Evolutionary conservation across 345 rosid species (phyloP).

Genomic region (Gossypium turneri): DNA sequence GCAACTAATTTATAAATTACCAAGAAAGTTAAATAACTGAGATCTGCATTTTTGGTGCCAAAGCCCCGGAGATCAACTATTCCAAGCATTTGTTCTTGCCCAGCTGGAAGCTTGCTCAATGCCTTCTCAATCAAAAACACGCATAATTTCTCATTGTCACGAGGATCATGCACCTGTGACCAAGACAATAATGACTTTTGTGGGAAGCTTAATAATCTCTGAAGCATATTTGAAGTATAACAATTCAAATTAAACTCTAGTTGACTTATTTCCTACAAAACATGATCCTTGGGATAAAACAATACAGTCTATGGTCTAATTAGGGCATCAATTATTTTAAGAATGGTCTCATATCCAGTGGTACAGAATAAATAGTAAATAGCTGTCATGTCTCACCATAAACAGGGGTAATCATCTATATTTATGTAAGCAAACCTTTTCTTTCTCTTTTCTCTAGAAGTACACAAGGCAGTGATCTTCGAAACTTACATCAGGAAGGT

Average conservation of each 20-base stretch:
- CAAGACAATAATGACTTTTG: conserved; percentile 9
- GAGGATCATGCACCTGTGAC: conserved; percentile 57
- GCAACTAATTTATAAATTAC: conserved; percentile 34
- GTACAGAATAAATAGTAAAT: neutral
- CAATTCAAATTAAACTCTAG: neutral
- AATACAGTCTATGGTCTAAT: neutral
- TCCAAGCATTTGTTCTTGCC: conserved; percentile 70
- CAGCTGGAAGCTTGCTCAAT: conserved; percentile 61
- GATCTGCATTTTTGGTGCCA: conserved; percentile 61
- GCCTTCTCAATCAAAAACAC: conserved; percentile 73
- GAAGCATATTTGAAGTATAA: neutral
- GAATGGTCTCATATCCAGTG: neutral
- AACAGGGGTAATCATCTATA: neutral
- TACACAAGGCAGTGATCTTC: neutral
- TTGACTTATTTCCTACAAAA: neutral
- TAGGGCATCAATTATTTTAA: neutral
- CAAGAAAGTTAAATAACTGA: conserved; percentile 68
- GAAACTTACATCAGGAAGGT: conserved; percentile 64
- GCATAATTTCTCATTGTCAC: conserved; percentile 77
- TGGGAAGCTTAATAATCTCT: conserved; percentile 8
- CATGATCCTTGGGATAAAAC: neutral
- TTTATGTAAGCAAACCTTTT: neutral
- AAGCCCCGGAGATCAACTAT: conserved; percentile 77
- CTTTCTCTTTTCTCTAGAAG: neutral
- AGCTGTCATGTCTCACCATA: conserved; percentile 4